Evolutionary conservation across 495 filamentous ascomycete genomes (phyloP).

Genomic region (Ramalina peruviana): DNA sequence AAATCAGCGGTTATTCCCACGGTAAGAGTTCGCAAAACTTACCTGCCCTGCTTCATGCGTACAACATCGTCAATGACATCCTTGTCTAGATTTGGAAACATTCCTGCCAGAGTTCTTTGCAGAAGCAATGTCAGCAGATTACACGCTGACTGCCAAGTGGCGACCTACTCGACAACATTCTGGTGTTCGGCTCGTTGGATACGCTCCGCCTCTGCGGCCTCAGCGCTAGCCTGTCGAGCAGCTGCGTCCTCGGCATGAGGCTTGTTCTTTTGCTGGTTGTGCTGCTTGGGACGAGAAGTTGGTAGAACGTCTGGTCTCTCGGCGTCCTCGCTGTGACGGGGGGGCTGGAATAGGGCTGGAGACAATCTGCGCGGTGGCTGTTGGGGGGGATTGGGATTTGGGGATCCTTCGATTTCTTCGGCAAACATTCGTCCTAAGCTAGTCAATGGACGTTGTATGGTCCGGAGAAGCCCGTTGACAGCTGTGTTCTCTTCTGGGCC

Average conservation of each 20-base stretch:
- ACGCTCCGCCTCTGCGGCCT: constrained; percentile 74
- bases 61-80: constrained; percentile 93
- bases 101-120: constrained; percentile 56
- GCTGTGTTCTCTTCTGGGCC: constrained; percentile 55
- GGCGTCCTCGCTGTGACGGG: constrained; percentile 27
- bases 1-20: not conserved
- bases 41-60: constrained; percentile 82
- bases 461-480: constrained; percentile 72
- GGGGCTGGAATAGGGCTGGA: constrained; percentile 40
- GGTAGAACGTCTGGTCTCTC: constrained; percentile 24
- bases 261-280: constrained; percentile 21
- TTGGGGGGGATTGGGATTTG: constrained; percentile 31
- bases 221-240: constrained; percentile 85
- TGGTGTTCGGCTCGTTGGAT: constrained; percentile 77
- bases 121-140: not conserved
- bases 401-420: constrained; percentile 45
- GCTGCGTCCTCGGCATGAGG: constrained; percentile 75
- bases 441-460: constrained; percentile 81
- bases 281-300: constrained; percentile 17
- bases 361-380: constrained; percentile 47
- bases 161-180: constrained; percentile 63
- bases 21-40: constrained; percentile 22
- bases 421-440: constrained; percentile 97
- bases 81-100: constrained; percentile 85
- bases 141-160: not conserved